Conservation (phyloP, 768 basidiomycete species). For the Termitomyces heimii region DNA sequence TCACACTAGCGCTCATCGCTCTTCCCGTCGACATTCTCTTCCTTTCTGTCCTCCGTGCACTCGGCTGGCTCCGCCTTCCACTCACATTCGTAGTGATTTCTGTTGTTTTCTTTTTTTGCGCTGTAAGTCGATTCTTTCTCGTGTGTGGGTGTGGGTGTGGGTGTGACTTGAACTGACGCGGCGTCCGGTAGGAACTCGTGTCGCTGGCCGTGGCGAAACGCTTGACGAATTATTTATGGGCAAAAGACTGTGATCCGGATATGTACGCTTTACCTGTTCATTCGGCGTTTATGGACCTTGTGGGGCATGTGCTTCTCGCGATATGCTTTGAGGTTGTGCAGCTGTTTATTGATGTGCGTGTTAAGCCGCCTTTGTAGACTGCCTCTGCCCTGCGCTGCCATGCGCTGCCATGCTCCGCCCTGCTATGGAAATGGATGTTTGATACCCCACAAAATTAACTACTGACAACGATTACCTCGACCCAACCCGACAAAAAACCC, state of each 20-base stretch:
- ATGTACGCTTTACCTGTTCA: slow-evolving; percentile 93
- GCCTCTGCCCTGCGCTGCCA: too few species aligned
- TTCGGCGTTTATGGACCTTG: slow-evolving; percentile 81
- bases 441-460: too few species aligned
- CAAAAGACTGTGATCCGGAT: slow-evolving; percentile 75
- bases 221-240: slow-evolving; percentile 78
- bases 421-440: too few species aligned
- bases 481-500: too few species aligned
- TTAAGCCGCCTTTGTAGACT: neutral
- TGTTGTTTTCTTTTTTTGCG: slow-evolving; percentile 65
- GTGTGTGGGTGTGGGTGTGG: too few species aligned
- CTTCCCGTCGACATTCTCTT: slow-evolving; percentile 80
- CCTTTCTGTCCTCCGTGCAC: slow-evolving; percentile 50
- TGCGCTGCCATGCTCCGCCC: too few species aligned
- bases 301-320: slow-evolving; percentile 78
- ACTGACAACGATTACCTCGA: too few species aligned
- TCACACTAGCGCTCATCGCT: slow-evolving; percentile 68
- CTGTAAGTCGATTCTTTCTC: slow-evolving; percentile 44
- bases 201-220: slow-evolving; percentile 63
- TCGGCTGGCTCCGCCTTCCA: slow-evolving; percentile 78
- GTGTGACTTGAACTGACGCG: too few species aligned
- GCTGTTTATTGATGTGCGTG: slow-evolving; percentile 15
- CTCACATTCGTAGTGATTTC: slow-evolving; percentile 64
- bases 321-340: slow-evolving; percentile 67
- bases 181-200: slow-evolving; percentile 58